Base-by-base conservation (phyloP, 1,284 basidiomycete genomes). In the Apiotrichum sp. region DNA sequence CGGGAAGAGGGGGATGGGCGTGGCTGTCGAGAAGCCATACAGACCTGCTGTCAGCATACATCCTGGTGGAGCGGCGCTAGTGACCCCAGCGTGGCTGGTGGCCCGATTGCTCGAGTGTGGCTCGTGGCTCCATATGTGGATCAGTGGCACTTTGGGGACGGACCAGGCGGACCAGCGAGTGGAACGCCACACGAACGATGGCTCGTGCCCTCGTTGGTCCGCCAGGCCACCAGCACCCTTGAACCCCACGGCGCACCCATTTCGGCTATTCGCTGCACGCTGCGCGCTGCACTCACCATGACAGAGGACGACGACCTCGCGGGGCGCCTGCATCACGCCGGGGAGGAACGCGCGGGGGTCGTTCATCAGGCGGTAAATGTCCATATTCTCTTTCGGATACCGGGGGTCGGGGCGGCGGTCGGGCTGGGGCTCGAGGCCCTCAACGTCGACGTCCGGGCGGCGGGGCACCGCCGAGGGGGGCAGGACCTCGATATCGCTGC, bases 291-390 rank as follows among this genome's bases (percentile, higher is more conserved):
- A 74, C 83, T 71, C 71, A 91, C 93, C 93, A 77, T 98, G 95
- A 68, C 92, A 98, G 13, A 98, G 81, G 0, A 96, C 92, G 61
- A 98, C 88, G 3, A 93, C 91, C 73, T 91, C 84, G 11, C 89
- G 82, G 0, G 95, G 95, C 6, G 81, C 81, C 56, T 89, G 81
- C 31, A 90, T 67, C 2, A 87, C 54, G 3, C 68, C 66, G 8
- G 62, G 88, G 57, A 89, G 82, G 65, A 83, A 86, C 22, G 93
- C 78, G 0, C 82, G 79, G 7, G 89, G 87, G 64, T 86, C 84
- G 53, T 78, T 78, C 69, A 93, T 83, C 14, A 93, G 80, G 46
- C 80, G 79, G 71, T 89, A 87, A 6, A 93, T 88, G 50, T 72
- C 70, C 14, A 49, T 64, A 29, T 64, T 61, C 57, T 70, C 65